Base-by-base conservation (phyloP, 495 filamentous ascomycete species). In the Xylaria scruposa region DNA sequence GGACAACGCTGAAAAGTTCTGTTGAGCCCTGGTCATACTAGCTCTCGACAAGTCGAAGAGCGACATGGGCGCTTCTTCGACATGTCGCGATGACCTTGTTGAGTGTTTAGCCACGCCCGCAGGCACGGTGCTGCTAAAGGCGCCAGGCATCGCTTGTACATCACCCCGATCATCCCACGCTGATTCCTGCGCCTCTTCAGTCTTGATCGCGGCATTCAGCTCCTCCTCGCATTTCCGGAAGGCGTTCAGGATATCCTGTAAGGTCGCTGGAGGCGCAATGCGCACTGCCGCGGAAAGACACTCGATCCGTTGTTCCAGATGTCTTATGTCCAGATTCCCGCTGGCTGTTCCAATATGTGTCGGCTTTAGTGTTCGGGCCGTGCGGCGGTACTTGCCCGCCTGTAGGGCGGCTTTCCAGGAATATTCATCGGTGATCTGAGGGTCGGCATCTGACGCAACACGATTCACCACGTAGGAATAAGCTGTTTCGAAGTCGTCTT, bases 401-500 rank as follows among this genome's bases (percentile, higher is more conserved):
- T 92, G 90, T 72, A 97, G 90, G 44, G 95, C 95, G 21, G 95
- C 94, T 72, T 93, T 93, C 97, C 97, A 99, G 54, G 94, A 91
- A 75, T 92, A 92, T 68, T 96, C 91, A 78, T 97, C 94, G 70
- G 85, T 81, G 21, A 82, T 73, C 46, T 78, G 76, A 15, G 70
- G 66, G n/a, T 70, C 51, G 21, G 40, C 59, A 31, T 72, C 56
- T 26, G 73, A 49, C 36, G 80, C 74, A 17, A 92, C 78, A 12
- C 88, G 85, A 74, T 88, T 97, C 70, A 97, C 88, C 44, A 97
- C 92, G 81, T 96, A 97, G 15, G 94, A 97, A 81, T 98, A 98
- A 29, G 97, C 97, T 0, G 97, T 98, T 73, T 97, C 95, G 74
- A 98, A 98, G 77, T 99, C 96, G 75, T 96, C 89, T 78, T 95